Percentiles rank a stretch among this genome's conserved stretches.
phyloP scores from a whole-genome alignment of 345 rosid species.

The Boechera retrofracta region DNA sequence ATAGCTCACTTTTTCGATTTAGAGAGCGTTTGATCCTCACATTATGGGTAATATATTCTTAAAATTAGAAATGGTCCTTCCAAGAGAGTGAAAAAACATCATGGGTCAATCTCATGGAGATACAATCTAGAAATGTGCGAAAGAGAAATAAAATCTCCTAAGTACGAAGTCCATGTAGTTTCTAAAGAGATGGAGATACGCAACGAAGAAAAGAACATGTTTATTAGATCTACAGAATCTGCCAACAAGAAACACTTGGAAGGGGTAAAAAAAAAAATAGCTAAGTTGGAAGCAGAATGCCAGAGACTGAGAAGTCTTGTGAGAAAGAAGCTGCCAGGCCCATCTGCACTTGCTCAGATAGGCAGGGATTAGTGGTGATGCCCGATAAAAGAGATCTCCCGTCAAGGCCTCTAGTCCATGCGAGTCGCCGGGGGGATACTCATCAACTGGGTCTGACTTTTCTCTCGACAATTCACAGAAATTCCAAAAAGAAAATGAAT shows the following conservation, averaged over 20 bases:
- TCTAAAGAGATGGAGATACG: slow-evolving; percentile 93
- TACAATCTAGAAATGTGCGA: slow-evolving; percentile 74
- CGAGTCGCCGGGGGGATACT: slow-evolving; percentile 51
- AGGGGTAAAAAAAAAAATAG: slow-evolving; percentile 76
- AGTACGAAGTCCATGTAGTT: slow-evolving; percentile 78
- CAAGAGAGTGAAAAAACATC: no score
- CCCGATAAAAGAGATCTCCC: slow-evolving; percentile 73
- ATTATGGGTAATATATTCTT: no score
- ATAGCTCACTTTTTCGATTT: no score
- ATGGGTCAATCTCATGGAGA: no score
- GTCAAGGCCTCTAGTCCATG: slow-evolving; percentile 62
- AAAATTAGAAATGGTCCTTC: no score
- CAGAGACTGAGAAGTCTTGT: slow-evolving; percentile 94
- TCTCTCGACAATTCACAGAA: slow-evolving; percentile 68
- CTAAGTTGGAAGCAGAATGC: slow-evolving; percentile 91
- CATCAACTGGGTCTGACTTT: slow-evolving; percentile 57
- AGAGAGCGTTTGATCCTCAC: no score
- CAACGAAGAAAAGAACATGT: slow-evolving; percentile 95
- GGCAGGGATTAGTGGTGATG: slow-evolving; percentile 73
- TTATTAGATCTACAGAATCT: slow-evolving; percentile 84
- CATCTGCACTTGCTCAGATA: slow-evolving; percentile 97
- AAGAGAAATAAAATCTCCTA: slow-evolving; percentile 78
- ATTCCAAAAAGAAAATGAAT: slow-evolving; percentile 77
- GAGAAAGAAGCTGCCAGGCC: slow-evolving; percentile 95
- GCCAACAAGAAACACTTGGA: slow-evolving; percentile 93